These are phyloP conservation scores for Eucalyptus dawsonii DNA, from an alignment of 345 rosid species.

Conservation along the genomic window DNA sequence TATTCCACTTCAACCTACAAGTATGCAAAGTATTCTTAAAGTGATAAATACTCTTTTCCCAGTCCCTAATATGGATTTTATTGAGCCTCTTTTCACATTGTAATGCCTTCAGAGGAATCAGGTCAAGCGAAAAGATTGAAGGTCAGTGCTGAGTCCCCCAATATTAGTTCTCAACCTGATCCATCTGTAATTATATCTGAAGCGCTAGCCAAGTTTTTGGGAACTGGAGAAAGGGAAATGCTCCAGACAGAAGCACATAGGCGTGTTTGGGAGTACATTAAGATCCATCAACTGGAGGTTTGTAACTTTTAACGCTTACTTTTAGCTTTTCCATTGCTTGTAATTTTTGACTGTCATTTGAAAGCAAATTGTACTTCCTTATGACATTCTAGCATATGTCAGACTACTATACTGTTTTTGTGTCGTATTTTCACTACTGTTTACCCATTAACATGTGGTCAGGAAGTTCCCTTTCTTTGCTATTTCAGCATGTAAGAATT, in stretches of 20 bases:
- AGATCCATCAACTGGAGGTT: conserved; percentile 70
- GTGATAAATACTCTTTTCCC: not conserved
- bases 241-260: conserved; percentile 34
- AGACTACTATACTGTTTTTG: not conserved
- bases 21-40: conserved; percentile 19
- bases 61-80: not conserved
- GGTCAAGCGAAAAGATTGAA: conserved; percentile 64
- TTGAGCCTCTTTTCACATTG: not conserved
- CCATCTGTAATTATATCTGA: conserved; percentile 53
- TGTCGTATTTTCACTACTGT: not conserved
- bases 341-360: not conserved
- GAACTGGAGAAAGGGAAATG: conserved; percentile 57
- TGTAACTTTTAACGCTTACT: not conserved
- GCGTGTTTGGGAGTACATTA: conserved; percentile 76
- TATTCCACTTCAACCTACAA: conserved; percentile 67
- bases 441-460: not conserved
- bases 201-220: conserved; percentile 72
- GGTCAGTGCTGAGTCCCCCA: conserved; percentile 41
- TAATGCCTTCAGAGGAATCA: conserved; percentile 47
- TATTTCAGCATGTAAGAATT: not conserved
- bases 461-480: not conserved
- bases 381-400: not conserved
- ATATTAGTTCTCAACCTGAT: conserved; percentile 29
- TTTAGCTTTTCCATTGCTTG: not conserved
- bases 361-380: not conserved